Percentiles rank a stretch among this genome's conserved stretches.
These are phyloP conservation scores for Arthrobotrys iridis DNA, from an alignment of 2,329 filamentous ascomycete genomes.

Conservation along the genomic window DNA sequence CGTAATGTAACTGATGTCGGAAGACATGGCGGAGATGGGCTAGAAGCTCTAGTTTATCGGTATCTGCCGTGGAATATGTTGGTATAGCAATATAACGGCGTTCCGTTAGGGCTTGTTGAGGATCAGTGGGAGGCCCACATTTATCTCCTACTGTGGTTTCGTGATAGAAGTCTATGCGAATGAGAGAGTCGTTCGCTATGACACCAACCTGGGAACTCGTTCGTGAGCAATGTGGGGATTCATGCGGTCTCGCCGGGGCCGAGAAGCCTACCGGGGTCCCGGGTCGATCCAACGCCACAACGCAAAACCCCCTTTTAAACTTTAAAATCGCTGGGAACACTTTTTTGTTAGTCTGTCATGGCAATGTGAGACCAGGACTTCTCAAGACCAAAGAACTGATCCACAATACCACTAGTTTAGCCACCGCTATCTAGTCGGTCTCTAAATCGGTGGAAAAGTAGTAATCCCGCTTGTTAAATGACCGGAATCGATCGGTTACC, in stretches of 20 bases:
- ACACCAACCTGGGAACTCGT: slow-evolving; percentile 9
- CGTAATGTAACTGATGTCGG: slow-evolving; percentile 45
- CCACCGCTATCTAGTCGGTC: neutral
- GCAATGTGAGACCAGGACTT: no score
- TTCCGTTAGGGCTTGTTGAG: neutral
- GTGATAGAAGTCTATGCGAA: neutral
- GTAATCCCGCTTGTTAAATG: no score
- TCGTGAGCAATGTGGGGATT: slow-evolving; percentile 5
- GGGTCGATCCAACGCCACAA: slow-evolving; percentile 42
- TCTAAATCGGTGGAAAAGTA: no score
- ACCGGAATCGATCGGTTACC: no score
- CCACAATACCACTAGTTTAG: slow-evolving; percentile 6
- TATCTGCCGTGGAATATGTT: neutral
- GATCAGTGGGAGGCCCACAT: slow-evolving; percentile 7
- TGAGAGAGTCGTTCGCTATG: slow-evolving; percentile 21
- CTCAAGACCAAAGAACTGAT: neutral
- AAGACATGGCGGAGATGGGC: slow-evolving; percentile 37
- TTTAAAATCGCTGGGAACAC: no score
- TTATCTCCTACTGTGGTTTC: neutral
- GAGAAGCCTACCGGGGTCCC: slow-evolving; percentile 25
- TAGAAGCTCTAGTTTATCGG: neutral
- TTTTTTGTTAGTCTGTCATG: no score
- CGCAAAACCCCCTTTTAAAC: slow-evolving; percentile 11
- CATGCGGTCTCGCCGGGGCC: neutral
- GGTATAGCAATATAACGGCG: neutral